Conservation (phyloP, 1,139 yeast genomes). For the Yamadazyma triangularis region DNA sequence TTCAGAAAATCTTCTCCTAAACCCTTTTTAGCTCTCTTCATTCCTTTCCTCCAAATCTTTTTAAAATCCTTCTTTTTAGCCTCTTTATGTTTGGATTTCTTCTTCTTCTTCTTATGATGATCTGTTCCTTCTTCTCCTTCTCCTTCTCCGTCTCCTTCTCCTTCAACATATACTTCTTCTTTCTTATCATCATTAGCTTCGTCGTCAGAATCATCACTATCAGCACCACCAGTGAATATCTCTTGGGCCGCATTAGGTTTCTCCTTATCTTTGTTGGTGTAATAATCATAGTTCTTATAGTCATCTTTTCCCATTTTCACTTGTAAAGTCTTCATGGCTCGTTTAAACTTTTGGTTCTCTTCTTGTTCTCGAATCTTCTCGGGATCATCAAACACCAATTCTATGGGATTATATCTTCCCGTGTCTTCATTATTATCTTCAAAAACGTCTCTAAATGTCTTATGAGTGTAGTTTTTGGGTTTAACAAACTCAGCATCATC, state of each 20-base stretch:
- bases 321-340: slow-evolving; percentile 26
- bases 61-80: slow-evolving; percentile 23
- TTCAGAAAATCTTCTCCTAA: slow-evolving; percentile 29
- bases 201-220: too few relatives aligned
- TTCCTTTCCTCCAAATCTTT: slow-evolving; percentile 20
- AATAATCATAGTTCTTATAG: slow-evolving; percentile 36
- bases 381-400: slow-evolving; percentile 33
- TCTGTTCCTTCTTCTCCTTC: slow-evolving; percentile 11
- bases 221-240: too few relatives aligned
- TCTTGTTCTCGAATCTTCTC: slow-evolving; percentile 15
- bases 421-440: slow-evolving; percentile 26
- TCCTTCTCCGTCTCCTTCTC: slow-evolving; percentile 16
- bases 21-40: slow-evolving; percentile 25
- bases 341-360: slow-evolving; percentile 20
- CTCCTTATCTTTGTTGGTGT: slow-evolving; percentile 9
- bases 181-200: too few relatives aligned
- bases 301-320: slow-evolving; percentile 29
- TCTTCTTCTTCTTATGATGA: slow-evolving; percentile 4
- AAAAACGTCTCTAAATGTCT: slow-evolving; percentile 39
- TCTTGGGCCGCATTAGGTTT: neutral
- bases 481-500: slow-evolving; percentile 30
- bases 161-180: slow-evolving; percentile 6
- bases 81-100: slow-evolving; percentile 1
- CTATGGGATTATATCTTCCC: slow-evolving; percentile 38
- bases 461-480: slow-evolving; percentile 38